These are phyloP conservation scores for Lizonia empirigonia DNA, from an alignment of 2,329 filamentous ascomycete genomes.

Conservation along the genomic window DNA sequence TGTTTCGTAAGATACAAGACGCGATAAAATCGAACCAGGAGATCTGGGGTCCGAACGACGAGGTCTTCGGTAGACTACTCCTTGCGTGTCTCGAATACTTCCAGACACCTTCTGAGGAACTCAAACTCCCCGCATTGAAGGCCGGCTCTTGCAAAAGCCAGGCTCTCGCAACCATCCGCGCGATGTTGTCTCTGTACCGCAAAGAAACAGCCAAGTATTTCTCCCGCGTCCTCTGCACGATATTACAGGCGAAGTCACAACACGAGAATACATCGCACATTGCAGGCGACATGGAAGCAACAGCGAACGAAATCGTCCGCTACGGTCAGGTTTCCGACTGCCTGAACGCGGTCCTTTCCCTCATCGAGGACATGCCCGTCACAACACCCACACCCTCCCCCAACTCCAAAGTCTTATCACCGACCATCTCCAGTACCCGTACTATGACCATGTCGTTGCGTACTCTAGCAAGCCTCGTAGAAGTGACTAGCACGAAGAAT, in stretches of 20 bases:
- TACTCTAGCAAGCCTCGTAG: conserved; percentile 47
- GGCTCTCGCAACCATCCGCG: conserved; percentile 73
- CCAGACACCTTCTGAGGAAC: conserved; percentile 58
- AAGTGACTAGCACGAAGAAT: conserved; percentile 42
- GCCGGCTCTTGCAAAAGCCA: conserved; percentile 75
- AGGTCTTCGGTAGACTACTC: conserved; percentile 72
- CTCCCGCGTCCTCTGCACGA: conserved; percentile 68
- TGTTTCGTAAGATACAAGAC: conserved; percentile 78
- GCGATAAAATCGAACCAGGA: conserved; percentile 69
- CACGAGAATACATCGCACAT: conserved; percentile 75
- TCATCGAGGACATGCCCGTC: conserved; percentile 41
- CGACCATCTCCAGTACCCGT: conserved; percentile 31
- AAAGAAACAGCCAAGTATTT: conserved; percentile 71
- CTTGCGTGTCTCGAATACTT: conserved; percentile 74
- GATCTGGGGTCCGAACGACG: conserved; percentile 68
- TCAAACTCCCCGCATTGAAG: conserved; percentile 65
- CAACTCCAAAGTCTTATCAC: conserved; percentile 43
- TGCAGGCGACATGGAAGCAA: conserved; percentile 73
- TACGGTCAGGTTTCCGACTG: conserved; percentile 67
- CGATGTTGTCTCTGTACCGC: conserved; percentile 71
- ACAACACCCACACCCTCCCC: conserved; percentile 37
- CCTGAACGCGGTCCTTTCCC: conserved; percentile 46
- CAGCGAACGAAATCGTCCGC: conserved; percentile 72
- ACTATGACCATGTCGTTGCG: conserved; percentile 49
- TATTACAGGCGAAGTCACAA: conserved; percentile 67